These are phyloP conservation scores for Diplosphaera chodatii DNA, from an alignment of 139 green algal genomes.

Conservation along the genomic window DNA sequence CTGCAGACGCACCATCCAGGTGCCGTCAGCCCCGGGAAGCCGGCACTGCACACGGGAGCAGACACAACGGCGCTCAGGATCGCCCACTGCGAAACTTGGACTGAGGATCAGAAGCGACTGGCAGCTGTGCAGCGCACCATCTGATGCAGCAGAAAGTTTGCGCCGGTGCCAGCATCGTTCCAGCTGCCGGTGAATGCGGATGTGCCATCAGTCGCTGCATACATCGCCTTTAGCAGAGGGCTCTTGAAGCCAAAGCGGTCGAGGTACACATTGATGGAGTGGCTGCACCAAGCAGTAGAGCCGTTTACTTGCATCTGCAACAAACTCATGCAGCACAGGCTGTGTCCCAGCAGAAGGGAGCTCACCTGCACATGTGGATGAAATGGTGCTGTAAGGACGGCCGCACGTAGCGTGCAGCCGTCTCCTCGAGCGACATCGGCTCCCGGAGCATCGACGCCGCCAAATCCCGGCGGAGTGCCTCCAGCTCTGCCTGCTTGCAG, in stretches of 20 bases:
- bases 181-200: slow-evolving; percentile 34
- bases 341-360: too few relatives aligned
- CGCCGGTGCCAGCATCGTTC: slow-evolving; percentile 45
- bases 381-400: slow-evolving; percentile 35
- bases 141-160: slow-evolving; percentile 62
- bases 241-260: slow-evolving; percentile 45
- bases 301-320: too few relatives aligned
- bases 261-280: slow-evolving; percentile 33
- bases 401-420: slow-evolving; percentile 40
- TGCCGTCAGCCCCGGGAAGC: slow-evolving; percentile 33
- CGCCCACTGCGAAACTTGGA: too few relatives aligned
- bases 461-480: slow-evolving; percentile 32
- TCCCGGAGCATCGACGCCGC: slow-evolving; percentile 22
- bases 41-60: slow-evolving; percentile 26
- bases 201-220: slow-evolving; percentile 50
- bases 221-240: slow-evolving; percentile 49
- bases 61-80: too few relatives aligned
- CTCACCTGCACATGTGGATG: slow-evolving; percentile 28
- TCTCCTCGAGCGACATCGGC: slow-evolving; percentile 44
- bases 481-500: slow-evolving; percentile 34
- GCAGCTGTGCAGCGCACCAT: slow-evolving; percentile 36
- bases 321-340: too few relatives aligned
- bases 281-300: too few relatives aligned
- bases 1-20: slow-evolving; percentile 48
- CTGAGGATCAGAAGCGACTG: too few relatives aligned